Conservation (phyloP, 495 filamentous ascomycete genomes). For the Podospora didyma region DNA sequence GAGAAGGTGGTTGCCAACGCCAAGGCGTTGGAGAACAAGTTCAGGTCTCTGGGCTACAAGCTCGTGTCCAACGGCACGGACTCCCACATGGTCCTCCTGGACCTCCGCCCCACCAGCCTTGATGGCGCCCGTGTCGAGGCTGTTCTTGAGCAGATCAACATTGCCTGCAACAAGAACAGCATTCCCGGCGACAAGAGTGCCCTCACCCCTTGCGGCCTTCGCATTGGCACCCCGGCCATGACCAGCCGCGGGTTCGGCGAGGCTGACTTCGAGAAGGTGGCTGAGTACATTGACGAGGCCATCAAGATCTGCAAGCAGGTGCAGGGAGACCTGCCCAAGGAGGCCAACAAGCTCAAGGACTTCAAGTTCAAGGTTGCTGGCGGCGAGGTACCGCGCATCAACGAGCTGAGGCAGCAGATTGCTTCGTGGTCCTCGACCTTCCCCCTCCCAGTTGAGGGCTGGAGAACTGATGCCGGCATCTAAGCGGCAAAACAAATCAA, state of each 20-base stretch:
- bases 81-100: conserved; percentile 96
- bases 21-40: conserved; percentile 77
- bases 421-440: conserved; percentile 81
- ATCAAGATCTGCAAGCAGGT: conserved; percentile 81
- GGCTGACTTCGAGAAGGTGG: conserved; percentile 89
- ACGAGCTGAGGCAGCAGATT: conserved; percentile 83
- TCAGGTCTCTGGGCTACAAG: conserved; percentile 82
- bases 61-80: conserved; percentile 96
- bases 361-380: conserved; percentile 88
- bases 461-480: conserved; percentile 48
- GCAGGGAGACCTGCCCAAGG: conserved; percentile 82
- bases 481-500: conserved; percentile 21
- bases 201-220: conserved; percentile 88
- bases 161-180: conserved; percentile 99
- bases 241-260: conserved; percentile 90
- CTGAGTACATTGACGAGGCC: conserved; percentile 77
- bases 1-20: conserved; percentile 88
- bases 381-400: conserved; percentile 74
- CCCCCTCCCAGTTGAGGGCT: conserved; percentile 82
- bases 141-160: conserved; percentile 95
- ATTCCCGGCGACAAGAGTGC: conserved; percentile 98
- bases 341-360: conserved; percentile 98
- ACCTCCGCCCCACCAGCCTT: conserved; percentile 72
- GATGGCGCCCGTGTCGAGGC: conserved; percentile 97
- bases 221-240: conserved; percentile 97